phyloP scores from a whole-genome alignment of 768 basidiomycete species.

The Fomitopsis pulvina region DNA sequence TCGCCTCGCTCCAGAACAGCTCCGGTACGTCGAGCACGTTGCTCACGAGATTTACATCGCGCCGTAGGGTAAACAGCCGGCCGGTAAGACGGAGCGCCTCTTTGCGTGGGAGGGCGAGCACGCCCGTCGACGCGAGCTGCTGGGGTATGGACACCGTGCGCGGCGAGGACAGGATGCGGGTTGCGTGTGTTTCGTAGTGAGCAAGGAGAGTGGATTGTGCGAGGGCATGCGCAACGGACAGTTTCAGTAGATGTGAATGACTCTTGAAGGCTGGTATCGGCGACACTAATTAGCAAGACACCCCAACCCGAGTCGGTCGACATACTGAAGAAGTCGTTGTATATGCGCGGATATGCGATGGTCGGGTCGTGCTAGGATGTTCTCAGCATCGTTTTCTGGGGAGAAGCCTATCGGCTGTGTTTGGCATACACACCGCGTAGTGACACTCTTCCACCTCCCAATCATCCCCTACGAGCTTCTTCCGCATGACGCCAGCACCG shows the following conservation, averaged over 20 bases:
- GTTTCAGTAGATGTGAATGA: constrained; percentile 81
- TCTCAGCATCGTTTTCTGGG: constrained; percentile 1
- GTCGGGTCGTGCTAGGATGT: constrained; percentile 67
- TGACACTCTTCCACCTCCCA: constrained; percentile 96
- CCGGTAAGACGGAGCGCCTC: constrained; percentile 81
- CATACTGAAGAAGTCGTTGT: constrained; percentile 94
- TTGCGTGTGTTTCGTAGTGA: constrained; percentile 75
- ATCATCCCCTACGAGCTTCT: constrained; percentile 40
- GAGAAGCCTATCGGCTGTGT: background rate
- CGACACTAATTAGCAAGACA: background rate
- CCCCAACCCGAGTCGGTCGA: constrained; percentile 13
- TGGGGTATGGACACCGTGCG: constrained; percentile 76
- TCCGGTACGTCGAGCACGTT: constrained; percentile 93
- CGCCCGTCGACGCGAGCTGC: constrained; percentile 74
- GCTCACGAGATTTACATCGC: constrained; percentile 86
- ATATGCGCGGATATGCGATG: constrained; percentile 85
- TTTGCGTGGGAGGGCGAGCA: constrained; percentile 64
- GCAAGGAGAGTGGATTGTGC: constrained; percentile 92
- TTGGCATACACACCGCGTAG: constrained; percentile 54
- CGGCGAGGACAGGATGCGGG: constrained; percentile 71
- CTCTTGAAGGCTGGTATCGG: constrained; percentile 90
- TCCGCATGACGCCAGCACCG: constrained; percentile 59
- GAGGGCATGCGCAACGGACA: constrained; percentile 91
- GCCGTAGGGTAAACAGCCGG: constrained; percentile 72
- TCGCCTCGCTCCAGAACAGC: constrained; percentile 93